Percentiles rank a stretch among this genome's conserved stretches.
Evolutionary conservation across 2,329 filamentous ascomycete genomes (phyloP).

Genomic region (Trichothecium roseum): DNA sequence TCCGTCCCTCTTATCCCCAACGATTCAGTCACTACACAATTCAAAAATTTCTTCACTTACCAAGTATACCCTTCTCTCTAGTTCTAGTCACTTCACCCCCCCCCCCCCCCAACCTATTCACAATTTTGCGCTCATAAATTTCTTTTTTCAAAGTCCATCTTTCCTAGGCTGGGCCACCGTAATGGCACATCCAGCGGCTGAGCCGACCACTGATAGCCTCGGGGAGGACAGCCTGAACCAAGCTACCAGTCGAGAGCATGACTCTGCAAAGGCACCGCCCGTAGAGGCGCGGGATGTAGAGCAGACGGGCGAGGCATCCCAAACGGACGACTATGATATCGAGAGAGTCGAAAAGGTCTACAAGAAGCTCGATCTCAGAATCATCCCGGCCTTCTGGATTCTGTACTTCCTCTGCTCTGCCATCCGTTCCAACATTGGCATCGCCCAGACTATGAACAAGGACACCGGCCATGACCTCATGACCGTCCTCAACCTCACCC

Average conservation of each 20-base stretch:
- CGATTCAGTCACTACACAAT: too few species aligned
- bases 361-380: constrained; percentile 46
- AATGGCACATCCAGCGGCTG: constrained; percentile 1
- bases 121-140: too few species aligned
- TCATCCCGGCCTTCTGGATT: constrained; percentile 71
- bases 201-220: constrained; percentile 1
- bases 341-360: constrained; percentile 46
- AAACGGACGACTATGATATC: constrained; percentile 30
- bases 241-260: neutral
- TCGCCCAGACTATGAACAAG: constrained; percentile 90
- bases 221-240: neutral
- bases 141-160: too few species aligned
- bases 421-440: constrained; percentile 82
- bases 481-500: constrained; percentile 55
- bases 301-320: neutral
- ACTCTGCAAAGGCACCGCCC: neutral
- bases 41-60: too few species aligned
- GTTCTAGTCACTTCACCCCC: too few species aligned
- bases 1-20: too few species aligned
- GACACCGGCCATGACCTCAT: constrained; percentile 63
- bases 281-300: neutral
- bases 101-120: too few species aligned
- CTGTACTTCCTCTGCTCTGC: constrained; percentile 89
- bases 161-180: neutral
- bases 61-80: too few species aligned